Conservation (phyloP, 106 monocot species). For the Chionographis japonica region DNA sequence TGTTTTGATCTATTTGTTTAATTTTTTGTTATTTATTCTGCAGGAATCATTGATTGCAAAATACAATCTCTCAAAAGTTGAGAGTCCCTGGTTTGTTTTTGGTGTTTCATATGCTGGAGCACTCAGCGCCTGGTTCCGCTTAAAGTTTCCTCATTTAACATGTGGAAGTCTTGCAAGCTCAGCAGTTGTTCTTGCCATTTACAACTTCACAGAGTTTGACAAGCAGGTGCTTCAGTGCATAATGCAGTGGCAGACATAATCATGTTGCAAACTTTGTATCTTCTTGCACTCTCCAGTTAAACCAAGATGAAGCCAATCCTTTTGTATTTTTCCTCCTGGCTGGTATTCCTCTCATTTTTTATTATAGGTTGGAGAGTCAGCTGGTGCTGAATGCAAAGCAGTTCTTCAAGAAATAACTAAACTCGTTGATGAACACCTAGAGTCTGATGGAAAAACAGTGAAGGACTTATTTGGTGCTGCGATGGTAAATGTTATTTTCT, state of each 20-base stretch:
- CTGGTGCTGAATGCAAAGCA: conserved; percentile 84
- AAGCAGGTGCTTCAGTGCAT: conserved; percentile 55
- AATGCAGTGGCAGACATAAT: neutral
- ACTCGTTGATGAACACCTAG: conserved; percentile 71
- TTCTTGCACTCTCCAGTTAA: neutral
- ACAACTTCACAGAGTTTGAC: conserved; percentile 94
- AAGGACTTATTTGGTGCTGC: conserved; percentile 83
- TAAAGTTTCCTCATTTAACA: conserved; percentile 97
- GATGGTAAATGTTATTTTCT: conserved; percentile 29
- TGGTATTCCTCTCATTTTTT: conserved; percentile 2
- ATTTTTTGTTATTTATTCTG: conserved; percentile 16
- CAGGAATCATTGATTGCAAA: conserved; percentile 71
- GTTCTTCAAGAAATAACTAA: conserved; percentile 86
- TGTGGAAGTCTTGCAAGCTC: conserved; percentile 99
- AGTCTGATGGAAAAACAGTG: conserved; percentile 40
- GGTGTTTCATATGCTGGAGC: conserved; percentile 96
- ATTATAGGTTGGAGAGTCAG: conserved; percentile 79
- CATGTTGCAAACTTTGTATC: too few species aligned
- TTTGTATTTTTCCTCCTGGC: neutral
- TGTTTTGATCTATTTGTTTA: neutral
- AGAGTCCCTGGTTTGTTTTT: conserved; percentile 91
- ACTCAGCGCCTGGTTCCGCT: conserved; percentile 94
- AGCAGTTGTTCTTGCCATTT: conserved; percentile 85
- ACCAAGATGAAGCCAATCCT: neutral
- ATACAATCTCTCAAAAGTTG: conserved; percentile 49